Evolutionary conservation across 1,284 basidiomycete species (phyloP), one percentile per base, ranked within the genome.

Genomic region (Cryptococcus amylolentus): DNA sequence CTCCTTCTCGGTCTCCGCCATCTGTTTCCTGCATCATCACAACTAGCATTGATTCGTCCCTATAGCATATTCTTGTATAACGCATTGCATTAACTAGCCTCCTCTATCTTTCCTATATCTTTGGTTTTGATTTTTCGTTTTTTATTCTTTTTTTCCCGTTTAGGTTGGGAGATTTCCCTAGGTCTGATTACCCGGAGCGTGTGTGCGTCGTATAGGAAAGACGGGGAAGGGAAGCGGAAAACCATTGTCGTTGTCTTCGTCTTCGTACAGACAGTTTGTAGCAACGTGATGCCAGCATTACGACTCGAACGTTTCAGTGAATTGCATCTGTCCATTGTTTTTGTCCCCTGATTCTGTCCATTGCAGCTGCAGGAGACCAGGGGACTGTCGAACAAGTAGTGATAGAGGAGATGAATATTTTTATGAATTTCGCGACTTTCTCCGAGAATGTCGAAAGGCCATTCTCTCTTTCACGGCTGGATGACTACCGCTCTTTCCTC

Each of bases 71-170:
- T 35, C 16, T 49, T 23, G 16, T 39, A 28, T 28, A 20, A 31
- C 23, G 27, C 47, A 54, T 49, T 48, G 47, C 46, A 44, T 52
- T 48, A 54, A 13, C 48, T 49, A 49, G 48, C 46, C 20, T 35
- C 31, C 7, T 42, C 16, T 28, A 27, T 23, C 26, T 26, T n/a
- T 42, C 20, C 41, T 42, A 12, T 28, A 27, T 23, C 26, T 26
- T n/a, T 42, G 7, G 8, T 42, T 16, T 38, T 52, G 42, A 18
- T 46, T 46, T 46, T 28, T 41, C 28, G 31, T 23, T 28, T 40
- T 18, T 51, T 20, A 4, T 46, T 35, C 28, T 41, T 46, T 45
- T 50, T 38, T 43, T 10, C 27, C 31, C 41, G 39, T 43, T 49
- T 54, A 40, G 20, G 52, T 37, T 42, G 41, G 16, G 41, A 42